Evolutionary conservation across 2,329 filamentous ascomycete species (phyloP), one percentile per base, ranked within the genome.

Genomic region (Sarocladiaceae sp.): DNA sequence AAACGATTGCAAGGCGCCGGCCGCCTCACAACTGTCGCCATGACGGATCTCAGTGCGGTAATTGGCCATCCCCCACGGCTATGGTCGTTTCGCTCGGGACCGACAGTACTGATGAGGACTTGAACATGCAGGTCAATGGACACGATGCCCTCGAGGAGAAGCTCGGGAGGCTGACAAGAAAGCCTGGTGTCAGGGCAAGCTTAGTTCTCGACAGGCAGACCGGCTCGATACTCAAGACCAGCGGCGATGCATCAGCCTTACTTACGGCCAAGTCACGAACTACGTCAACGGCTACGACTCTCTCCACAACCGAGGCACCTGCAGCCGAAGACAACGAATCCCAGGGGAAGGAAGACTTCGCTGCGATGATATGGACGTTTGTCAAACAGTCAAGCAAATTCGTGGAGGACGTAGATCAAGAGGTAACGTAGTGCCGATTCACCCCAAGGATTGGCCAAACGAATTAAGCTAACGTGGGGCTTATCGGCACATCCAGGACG

Each of bases 101-200:
- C 28, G 25, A 10, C 17, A 17, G 4, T 6, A 26, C 26, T 48
- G 28, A 48, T n/a, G 44, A 12, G 23, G 18, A 10, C 26, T 46
- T 4, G 6, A 10, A 46, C 17, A 25, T 60, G 57, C 58, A 74
- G 68, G 59, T 66, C 51, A 73, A 71, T 59, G 73, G 73, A 56
- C 75, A 81, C 54, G 84, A 88, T 60, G 80, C 79, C 37, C 78
- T 88, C 54, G 79, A 82, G 50, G 80, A 83, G 73, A 72, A 81
- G 55, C 79, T 92, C 55, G 80, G 79, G 44, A 84, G 87, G 17
- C 76, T 94, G 40, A 83, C 86, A 36, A 86, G 87, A 64, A 93
- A 93, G 63, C 80, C 87, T 26, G 88, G 87, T 55, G 88, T 94
- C 50, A 87, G 88, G 66, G 88, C 86, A 59, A 88, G 87, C 52